Evolutionary conservation across 768 basidiomycete genomes (phyloP).

Genomic region (Panus rudis): DNA sequence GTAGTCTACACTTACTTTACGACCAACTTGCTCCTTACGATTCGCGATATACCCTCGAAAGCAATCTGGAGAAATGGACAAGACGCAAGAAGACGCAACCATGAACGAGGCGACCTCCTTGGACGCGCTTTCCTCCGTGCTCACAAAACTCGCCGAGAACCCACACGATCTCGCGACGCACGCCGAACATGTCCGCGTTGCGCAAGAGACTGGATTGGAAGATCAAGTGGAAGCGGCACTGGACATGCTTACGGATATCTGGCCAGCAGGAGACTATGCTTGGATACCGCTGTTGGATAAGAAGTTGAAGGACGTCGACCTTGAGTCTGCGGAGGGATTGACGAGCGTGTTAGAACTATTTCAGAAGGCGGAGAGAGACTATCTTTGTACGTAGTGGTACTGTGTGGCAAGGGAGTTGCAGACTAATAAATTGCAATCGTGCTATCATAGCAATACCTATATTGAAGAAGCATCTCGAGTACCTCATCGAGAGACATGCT

Average conservation of each 20-base stretch:
- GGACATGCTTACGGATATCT: constrained; percentile 57
- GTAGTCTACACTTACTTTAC: too few relatives aligned
- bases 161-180: constrained; percentile 62
- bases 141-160: constrained; percentile 50
- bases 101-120: constrained; percentile 59
- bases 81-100: too few relatives aligned
- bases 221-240: constrained; percentile 54
- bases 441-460: constrained; percentile 59
- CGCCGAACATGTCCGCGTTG: constrained; percentile 57
- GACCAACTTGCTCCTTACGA: too few relatives aligned
- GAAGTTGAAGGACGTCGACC: constrained; percentile 42
- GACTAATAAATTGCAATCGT: constrained; percentile 12
- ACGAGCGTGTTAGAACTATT: constrained; percentile 56
- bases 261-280: constrained; percentile 61
- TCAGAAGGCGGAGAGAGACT: constrained; percentile 63
- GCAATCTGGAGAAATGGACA: too few relatives aligned
- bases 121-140: constrained; percentile 54
- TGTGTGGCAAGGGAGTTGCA: background rate
- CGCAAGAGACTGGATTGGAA: constrained; percentile 49
- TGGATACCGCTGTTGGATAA: constrained; percentile 66
- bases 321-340: constrained; percentile 46
- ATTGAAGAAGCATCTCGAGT: constrained; percentile 60
- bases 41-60: too few relatives aligned
- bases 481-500: constrained; percentile 39
- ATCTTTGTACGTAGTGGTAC: constrained; percentile 60